A percentile compares a stretch with the other conserved stretches of the same genome.
These are phyloP conservation scores for Trichoderma arundinaceum DNA, from an alignment of 2,329 filamentous ascomycete species.

Conservation along the genomic window DNA sequence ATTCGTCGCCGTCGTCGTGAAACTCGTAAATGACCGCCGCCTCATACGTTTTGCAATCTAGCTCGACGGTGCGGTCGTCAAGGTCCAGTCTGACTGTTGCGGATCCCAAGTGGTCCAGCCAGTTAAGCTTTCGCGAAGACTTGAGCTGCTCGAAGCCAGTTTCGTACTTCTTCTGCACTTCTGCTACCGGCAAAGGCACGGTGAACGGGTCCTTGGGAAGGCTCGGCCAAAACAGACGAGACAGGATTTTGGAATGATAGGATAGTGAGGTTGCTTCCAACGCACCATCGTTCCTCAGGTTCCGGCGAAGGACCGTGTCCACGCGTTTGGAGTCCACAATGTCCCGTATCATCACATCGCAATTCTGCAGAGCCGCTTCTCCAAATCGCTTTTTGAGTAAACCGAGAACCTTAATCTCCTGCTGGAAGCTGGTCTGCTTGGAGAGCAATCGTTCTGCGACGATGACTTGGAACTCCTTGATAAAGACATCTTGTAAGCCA, in stretches of 20 bases:
- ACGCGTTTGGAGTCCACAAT: slow-evolving; percentile 81
- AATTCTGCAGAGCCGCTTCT: slow-evolving; percentile 83
- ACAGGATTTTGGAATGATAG: slow-evolving; percentile 84
- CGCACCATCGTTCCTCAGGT: slow-evolving; percentile 35
- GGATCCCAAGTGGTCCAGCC: slow-evolving; percentile 82
- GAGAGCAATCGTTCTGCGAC: slow-evolving; percentile 81
- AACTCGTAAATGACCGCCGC: slow-evolving; percentile 89
- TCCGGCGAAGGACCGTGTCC: slow-evolving; percentile 68
- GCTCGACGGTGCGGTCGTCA: slow-evolving; percentile 74
- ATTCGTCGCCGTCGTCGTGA: slow-evolving; percentile 49
- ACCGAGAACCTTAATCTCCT: slow-evolving; percentile 81
- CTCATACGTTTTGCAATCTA: slow-evolving; percentile 82
- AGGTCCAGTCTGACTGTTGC: slow-evolving; percentile 83
- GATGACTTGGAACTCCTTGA: slow-evolving; percentile 89
- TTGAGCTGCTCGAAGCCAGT: slow-evolving; percentile 80
- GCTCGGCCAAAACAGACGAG: slow-evolving; percentile 90
- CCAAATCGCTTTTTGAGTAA: slow-evolving; percentile 89
- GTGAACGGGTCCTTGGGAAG: slow-evolving; percentile 72
- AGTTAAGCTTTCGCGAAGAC: slow-evolving; percentile 82
- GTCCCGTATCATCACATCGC: slow-evolving; percentile 97
- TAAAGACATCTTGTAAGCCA: slow-evolving; percentile 88
- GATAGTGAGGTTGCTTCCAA: slow-evolving; percentile 40
- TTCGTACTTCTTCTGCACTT: slow-evolving; percentile 73
- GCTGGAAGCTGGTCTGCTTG: slow-evolving; percentile 72
- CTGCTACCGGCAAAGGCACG: slow-evolving; percentile 63